phyloP scores from a whole-genome alignment of 2,329 filamentous ascomycete species.

The Ophiostoma novo-ulmi region DNA sequence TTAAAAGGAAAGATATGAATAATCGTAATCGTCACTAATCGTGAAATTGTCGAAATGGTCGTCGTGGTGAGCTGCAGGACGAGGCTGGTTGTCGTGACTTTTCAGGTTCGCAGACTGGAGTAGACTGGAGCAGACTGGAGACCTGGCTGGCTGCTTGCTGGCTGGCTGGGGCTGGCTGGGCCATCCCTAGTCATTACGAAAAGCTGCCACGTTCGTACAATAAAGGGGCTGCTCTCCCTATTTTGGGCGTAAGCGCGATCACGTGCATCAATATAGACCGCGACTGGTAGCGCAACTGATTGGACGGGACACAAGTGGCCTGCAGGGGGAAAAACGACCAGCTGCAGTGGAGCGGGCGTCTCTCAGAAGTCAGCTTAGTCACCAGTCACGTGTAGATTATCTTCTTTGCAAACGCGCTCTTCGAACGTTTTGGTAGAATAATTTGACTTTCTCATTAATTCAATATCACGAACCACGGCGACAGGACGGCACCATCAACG shows the following conservation, averaged over 20 bases:
- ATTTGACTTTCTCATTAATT: not conserved
- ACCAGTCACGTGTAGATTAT: conserved; percentile 1
- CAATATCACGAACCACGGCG: not conserved
- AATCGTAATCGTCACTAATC: not conserved
- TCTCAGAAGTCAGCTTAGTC: not conserved
- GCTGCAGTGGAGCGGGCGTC: not conserved
- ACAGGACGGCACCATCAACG: not conserved
- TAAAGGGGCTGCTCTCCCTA: conserved; percentile 14
- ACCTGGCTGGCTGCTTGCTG: not conserved
- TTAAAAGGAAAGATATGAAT: not conserved
- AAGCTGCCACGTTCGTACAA: conserved; percentile 18
- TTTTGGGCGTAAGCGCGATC: conserved; percentile 2
- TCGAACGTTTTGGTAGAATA: not conserved
- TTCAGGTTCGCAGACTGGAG: not conserved
- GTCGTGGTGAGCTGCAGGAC: not conserved
- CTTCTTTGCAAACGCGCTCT: not conserved
- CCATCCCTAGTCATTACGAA: conserved; percentile 1
- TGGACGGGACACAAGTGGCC: not conserved
- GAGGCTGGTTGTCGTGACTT: conserved; percentile 13
- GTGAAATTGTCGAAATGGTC: not conserved
- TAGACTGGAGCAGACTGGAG: not conserved
- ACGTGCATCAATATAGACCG: not conserved
- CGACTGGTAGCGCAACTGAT: conserved; percentile 12
- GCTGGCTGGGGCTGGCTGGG: not conserved
- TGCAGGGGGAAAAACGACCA: not conserved